Conservation (phyloP, 257 asterid species). For the Solanum chiquidenum region DNA sequence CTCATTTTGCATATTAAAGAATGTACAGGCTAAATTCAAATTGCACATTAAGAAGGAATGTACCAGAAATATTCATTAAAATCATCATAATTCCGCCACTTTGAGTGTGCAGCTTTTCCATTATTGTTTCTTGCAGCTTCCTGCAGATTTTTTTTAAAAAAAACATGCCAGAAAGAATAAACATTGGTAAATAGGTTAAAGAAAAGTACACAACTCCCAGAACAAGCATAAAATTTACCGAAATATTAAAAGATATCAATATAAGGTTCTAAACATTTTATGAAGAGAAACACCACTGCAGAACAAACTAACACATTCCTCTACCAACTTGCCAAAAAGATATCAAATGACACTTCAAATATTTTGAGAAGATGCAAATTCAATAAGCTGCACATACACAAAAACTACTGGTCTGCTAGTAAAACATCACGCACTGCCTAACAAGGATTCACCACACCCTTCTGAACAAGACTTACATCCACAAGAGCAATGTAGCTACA, state of each 20-base stretch:
- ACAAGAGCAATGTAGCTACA: background rate
- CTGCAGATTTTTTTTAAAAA: conserved; percentile 18
- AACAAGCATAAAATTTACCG: background rate
- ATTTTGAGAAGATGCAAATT: background rate
- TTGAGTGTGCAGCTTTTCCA: conserved; percentile 94
- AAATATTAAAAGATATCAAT: background rate
- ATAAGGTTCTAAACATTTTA: background rate
- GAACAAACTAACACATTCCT: background rate
- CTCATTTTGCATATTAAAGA: background rate
- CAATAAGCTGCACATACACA: background rate
- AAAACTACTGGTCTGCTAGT: background rate
- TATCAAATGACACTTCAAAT: background rate
- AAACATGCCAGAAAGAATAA: background rate
- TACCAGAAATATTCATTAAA: conserved; percentile 96
- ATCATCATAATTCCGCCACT: conserved; percentile 96
- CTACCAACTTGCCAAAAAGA: background rate
- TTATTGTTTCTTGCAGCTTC: conserved; percentile 62
- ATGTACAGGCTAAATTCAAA: background rate
- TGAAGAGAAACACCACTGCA: background rate
- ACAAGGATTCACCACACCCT: background rate
- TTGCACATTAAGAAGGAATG: conserved; percentile 1
- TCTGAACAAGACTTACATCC: background rate
- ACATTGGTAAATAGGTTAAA: background rate
- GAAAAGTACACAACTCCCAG: background rate
- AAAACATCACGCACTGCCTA: background rate